Percentiles rank a stretch among this genome's conserved stretches.
These are phyloP conservation scores for Fusarium scirpi DNA, from an alignment of 2,329 filamentous ascomycete genomes.

Conservation along the genomic window DNA sequence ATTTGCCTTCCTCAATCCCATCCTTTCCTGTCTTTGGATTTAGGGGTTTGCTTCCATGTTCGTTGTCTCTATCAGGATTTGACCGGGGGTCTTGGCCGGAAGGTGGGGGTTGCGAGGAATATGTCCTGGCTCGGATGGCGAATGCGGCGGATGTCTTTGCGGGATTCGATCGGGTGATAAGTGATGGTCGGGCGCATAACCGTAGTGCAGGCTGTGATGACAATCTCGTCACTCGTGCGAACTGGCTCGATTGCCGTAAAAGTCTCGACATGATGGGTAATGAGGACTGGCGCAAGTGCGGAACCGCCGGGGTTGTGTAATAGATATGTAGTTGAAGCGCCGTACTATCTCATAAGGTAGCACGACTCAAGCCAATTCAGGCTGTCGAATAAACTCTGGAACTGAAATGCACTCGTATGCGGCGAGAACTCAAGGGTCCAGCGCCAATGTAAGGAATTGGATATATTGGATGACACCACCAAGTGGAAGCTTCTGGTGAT, in stretches of 20 bases:
- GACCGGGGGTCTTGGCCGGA: constrained; percentile 52
- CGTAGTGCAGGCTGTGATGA: constrained; percentile 65
- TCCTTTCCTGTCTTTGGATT: constrained; percentile 37
- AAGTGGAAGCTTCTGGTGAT: constrained; percentile 46
- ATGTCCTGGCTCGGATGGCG: constrained; percentile 52
- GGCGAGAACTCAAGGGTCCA: constrained; percentile 32
- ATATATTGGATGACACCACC: constrained; percentile 49
- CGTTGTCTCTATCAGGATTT: constrained; percentile 45
- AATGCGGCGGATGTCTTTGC: constrained; percentile 45
- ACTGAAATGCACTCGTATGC: constrained; percentile 23
- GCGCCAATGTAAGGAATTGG: constrained; percentile 40
- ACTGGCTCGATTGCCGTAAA: constrained; percentile 73
- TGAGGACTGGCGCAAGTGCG: constrained; percentile 50
- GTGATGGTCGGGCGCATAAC: constrained; percentile 55
- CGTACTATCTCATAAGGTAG: constrained; percentile 52
- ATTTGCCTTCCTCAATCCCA: constrained; percentile 29
- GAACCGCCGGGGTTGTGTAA: constrained; percentile 51
- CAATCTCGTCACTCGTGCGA: constrained; percentile 71
- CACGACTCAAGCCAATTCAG: constrained; percentile 33
- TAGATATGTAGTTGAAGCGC: constrained; percentile 35
- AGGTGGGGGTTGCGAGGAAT: constrained; percentile 55
- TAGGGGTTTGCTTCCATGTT: constrained; percentile 36
- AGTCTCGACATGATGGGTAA: constrained; percentile 70
- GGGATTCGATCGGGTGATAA: constrained; percentile 49
- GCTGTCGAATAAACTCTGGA: constrained; percentile 10